Evolutionary conservation across 1,284 basidiomycete species (phyloP), one percentile per base, ranked within the genome.

Genomic region (Irpex sp.): DNA sequence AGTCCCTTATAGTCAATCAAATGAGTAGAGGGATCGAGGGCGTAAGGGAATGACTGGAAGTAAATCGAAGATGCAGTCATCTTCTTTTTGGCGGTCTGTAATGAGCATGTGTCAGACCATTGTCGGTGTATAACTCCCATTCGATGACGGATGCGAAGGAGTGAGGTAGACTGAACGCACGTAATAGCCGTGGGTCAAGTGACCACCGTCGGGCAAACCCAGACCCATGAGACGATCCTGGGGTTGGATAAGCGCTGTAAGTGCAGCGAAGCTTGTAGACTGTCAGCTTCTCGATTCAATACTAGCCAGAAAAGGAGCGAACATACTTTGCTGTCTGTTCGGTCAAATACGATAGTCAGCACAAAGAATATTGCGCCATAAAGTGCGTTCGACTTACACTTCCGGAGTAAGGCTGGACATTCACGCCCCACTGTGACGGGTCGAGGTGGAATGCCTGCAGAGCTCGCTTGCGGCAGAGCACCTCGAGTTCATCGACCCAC

Each of bases 21-120:
- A 76, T 97, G 92, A 65, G 91, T 94, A 61, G 86, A 77, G 59
- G 91, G 89, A 73, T 90, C 86, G 69, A 99, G 93, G 65, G 87
- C 89, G 76, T 99, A 99, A 58, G 97, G 97, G 77, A 98, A 86
- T 55, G 97, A 98, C 79, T 99, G 96, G 92, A 99, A 99, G 86
- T 99, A 99, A 82, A 99, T 98, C 17, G 97, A 98, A 49, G 97
- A 99, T 31, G 97, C 95, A 60, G 97, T 98, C 88, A 99, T 99
- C 82, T 99, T 99, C 86, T 98, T 97, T 83, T 98, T 98, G 67
- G 95, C 95, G 67, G 96, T 98, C 91, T 92, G 71, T 5, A 55
- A 33, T 46, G 43, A 33, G 33, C 37, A 58, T 46, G 37, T 7
- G 8, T 43, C 36, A 13, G 58, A 26, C 26, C 39, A 56, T n/a